Base-by-base conservation (phyloP, 495 filamentous ascomycete genomes). In the Hyaloscypha variabilis region DNA sequence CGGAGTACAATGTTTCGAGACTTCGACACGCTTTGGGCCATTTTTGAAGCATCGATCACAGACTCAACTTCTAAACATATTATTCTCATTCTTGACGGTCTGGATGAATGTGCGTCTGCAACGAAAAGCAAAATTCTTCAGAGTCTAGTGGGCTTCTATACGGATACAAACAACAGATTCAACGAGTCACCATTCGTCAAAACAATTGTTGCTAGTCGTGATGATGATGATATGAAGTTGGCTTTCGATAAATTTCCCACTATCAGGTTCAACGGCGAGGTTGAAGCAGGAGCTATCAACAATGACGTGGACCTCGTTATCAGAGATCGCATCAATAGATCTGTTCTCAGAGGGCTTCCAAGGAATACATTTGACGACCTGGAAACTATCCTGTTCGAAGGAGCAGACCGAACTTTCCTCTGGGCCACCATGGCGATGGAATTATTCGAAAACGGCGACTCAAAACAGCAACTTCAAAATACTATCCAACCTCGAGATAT, bases 21-120 rank as follows among this genome's bases (percentile, higher is more conserved):
- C 2, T 36, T 58, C 11, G 28, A 62, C 19, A 67, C 72, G 11
- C 69, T 86, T 17, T 86, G 81, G 79, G 36, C 62, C 3, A 77
- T 82, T 19, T 66, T 86, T 25, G 53, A 68, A 13, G 64, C 61
- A 24, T 72, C 69, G 4, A 68, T 77, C 28, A 19, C 65, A 49
- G 73, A 81, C 60, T 57, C 72, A n/a, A 56, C 69, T 42, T 77
- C 77, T 36, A 77, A 78, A n/a, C 73, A 80, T 51, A 75, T 84
- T 30, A 66, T 86, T 36, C 83, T 79, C 56, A 62, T 86, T 42
- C 28, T 87, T 2, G 83, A 86, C 67, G 80, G 81, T 6, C 69
- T 86, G 0, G 77, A 81, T 56, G 77, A 79, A 69, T 79, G 76
- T 63, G 64, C 68, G 13, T 19, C 14, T 3, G 65, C n/a, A 51